Evolutionary conservation across 768 basidiomycete genomes (phyloP), one percentile per base, ranked within the genome.

Genomic region (Phylloporus sp.): DNA sequence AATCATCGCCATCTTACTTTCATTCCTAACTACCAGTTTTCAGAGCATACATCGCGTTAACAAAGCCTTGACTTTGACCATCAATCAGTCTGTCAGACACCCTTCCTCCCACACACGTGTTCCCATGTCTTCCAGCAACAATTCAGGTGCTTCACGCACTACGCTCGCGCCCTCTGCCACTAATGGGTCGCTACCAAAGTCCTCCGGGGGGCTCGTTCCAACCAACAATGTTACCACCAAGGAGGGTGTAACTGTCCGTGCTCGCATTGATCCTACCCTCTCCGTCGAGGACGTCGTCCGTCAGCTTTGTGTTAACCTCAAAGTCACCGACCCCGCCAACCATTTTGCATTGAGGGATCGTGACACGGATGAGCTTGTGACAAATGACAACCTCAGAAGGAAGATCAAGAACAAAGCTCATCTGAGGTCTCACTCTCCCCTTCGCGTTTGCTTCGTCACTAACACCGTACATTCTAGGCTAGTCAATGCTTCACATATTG

Each of bases 201-300:
- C 80, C 12, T 70, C 72, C 6, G 67, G 75, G 6, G 67, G 54
- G 24, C 75, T 91, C 28, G 80, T 91, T 2, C 91, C 91, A 8
- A 93, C 91, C 10, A 93, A 93, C 69, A 88, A 79, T 50, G 88
- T 93, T 45, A 84, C 87, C 3, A 90, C 86, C 7, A 80, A 77
- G 50, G 85, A 88, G 18, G 88, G 88, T 38, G 60, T 78, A 27
- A 84, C 84, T 39, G 88, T 92, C 20, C 84, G 89, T 55, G 85
- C 88, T 11, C 82, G 91, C 53, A 93, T 93, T 58, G 91, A 93
- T 64, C 86, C 88, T 15, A 84, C 88, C 6, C 75, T 92, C 27
- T 82, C 85, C 6, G 91, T 91, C 46, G 83, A 88, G 47, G 91
- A 93, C 65, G 91, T 93, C 50, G 79, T 93, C 45, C 83, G 81